Conservation (phyloP, 345 rosid species). For the Reutealis trisperma region DNA sequence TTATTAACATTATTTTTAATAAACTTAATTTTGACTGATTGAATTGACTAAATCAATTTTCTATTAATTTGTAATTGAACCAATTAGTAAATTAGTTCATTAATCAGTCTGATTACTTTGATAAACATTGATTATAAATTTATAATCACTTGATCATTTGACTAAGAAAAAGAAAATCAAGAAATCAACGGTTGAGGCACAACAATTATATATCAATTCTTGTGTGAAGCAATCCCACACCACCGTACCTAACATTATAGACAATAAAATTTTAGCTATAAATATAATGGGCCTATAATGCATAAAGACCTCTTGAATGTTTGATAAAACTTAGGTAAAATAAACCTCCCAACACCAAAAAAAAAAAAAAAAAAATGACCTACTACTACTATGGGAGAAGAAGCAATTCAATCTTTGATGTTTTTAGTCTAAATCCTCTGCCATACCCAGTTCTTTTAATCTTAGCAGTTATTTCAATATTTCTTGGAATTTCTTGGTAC, state of each 20-base stretch:
- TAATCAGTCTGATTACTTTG: too few species aligned
- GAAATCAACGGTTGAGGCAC: slow-evolving; percentile 11
- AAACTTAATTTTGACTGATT: too few species aligned
- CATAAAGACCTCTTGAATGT: slow-evolving; percentile 5
- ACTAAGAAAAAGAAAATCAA: not conserved
- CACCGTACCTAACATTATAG: not conserved
- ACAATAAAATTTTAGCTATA: slow-evolving; percentile 25
- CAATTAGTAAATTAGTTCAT: too few species aligned
- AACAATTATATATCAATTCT: too few species aligned
- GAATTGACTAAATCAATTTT: too few species aligned
- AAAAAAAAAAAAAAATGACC: slow-evolving; percentile 13
- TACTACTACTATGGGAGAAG: slow-evolving; percentile 43
- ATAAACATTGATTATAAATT: not conserved
- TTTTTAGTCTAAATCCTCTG: slow-evolving; percentile 68
- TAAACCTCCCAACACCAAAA: not conserved
- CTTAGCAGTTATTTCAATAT: slow-evolving; percentile 55
- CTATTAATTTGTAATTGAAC: too few species aligned
- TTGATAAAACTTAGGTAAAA: not conserved
- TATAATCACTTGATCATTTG: not conserved
- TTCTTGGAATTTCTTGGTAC: slow-evolving; percentile 69
- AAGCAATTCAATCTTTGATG: slow-evolving; percentile 58
- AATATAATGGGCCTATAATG: not conserved
- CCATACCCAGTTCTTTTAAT: slow-evolving; percentile 84
- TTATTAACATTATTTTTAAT: too few species aligned
- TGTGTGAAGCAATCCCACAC: not conserved